phyloP scores from a whole-genome alignment of 805 yeast genomes.

The Schwanniomyces occidentalis region DNA sequence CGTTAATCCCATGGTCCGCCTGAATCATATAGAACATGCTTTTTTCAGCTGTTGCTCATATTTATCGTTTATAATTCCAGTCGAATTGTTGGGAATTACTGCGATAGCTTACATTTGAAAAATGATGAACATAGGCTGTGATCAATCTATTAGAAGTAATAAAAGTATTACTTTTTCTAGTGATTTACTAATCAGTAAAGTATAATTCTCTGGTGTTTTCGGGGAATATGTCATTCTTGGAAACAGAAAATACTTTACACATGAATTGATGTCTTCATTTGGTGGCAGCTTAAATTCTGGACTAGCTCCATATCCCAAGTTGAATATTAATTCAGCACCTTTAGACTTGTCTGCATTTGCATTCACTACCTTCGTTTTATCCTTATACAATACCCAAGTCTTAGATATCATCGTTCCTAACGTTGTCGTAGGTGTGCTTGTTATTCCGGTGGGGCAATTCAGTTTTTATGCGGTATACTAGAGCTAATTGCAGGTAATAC shows the following conservation, averaged over 20 bases:
- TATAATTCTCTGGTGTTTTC: slow-evolving; percentile 36
- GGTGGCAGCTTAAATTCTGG: slow-evolving; percentile 43
- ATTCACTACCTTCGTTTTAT: slow-evolving; percentile 60
- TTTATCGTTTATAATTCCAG: too few relatives aligned
- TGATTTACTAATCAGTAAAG: too few relatives aligned
- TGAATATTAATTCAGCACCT: slow-evolving; percentile 66
- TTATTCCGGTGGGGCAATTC: slow-evolving; percentile 65
- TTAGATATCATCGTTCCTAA: slow-evolving; percentile 54
- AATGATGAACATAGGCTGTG: too few relatives aligned
- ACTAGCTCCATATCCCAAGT: slow-evolving; percentile 43
- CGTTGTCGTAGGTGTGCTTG: slow-evolving; percentile 59
- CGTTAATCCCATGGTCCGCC: too few relatives aligned
- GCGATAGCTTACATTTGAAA: too few relatives aligned
- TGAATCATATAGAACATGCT: too few relatives aligned
- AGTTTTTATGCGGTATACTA: slow-evolving; percentile 67
- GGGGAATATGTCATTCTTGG: slow-evolving; percentile 37
- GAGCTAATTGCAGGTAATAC: slow-evolving; percentile 64
- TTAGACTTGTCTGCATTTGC: slow-evolving; percentile 65
- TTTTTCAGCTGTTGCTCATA: too few relatives aligned
- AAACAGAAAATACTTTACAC: slow-evolving; percentile 31
- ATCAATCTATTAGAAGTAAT: too few relatives aligned
- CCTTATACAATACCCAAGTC: slow-evolving; percentile 57
- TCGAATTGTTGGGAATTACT: too few relatives aligned
- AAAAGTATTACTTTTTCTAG: too few relatives aligned
- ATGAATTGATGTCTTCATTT: slow-evolving; percentile 41